phyloP scores from a whole-genome alignment of 257 asterid genomes.

The Gentiana straminea region DNA sequence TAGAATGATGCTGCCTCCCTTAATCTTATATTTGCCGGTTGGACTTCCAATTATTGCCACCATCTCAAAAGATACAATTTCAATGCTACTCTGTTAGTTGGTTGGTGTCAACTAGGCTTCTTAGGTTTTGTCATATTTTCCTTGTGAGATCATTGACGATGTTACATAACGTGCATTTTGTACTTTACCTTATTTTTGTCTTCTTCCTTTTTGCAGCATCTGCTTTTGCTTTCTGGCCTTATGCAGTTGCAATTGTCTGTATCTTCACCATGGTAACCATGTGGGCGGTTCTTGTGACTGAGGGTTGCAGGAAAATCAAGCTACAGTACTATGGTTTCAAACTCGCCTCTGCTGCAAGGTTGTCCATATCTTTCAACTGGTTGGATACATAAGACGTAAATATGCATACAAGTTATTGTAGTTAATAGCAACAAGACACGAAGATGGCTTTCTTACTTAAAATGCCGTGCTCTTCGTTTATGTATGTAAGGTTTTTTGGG shows the following conservation, averaged over 20 bases:
- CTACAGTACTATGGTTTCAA: conserved; percentile 94
- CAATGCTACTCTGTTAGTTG: no score
- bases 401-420: background rate
- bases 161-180: background rate
- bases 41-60: no score
- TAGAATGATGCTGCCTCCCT: no score
- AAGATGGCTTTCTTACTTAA: no score
- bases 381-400: background rate
- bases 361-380: conserved; percentile 6
- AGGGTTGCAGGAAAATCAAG: conserved; percentile 95
- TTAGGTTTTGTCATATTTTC: background rate
- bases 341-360: conserved; percentile 95
- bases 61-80: no score
- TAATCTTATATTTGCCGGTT: no score
- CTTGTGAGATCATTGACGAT: background rate
- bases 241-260: conserved; percentile 60
- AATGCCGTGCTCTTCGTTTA: no score
- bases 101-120: background rate
- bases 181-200: conserved; percentile 6
- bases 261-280: conserved; percentile 73
- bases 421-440: no score
- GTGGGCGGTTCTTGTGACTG: conserved; percentile 95
- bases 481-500: no score
- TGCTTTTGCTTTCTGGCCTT: conserved; percentile 79
- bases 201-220: conserved; percentile 53